Conservation (phyloP, 225 moss, liverwort and hornwort species). For the Asterella californica region DNA sequence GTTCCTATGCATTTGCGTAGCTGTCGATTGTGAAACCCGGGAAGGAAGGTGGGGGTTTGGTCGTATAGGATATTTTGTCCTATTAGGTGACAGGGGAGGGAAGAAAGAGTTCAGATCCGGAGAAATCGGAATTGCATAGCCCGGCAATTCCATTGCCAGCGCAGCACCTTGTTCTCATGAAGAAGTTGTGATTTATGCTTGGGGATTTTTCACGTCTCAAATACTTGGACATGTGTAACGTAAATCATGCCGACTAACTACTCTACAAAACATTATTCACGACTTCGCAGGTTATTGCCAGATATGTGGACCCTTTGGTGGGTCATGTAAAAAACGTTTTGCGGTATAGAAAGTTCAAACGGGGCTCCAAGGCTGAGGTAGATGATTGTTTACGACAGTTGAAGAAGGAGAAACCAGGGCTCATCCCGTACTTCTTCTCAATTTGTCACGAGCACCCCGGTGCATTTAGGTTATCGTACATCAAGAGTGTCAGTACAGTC, state of each 20-base stretch:
- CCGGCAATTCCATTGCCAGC: too few relatives aligned
- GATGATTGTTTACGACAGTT: conserved; percentile 74
- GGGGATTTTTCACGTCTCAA: background rate
- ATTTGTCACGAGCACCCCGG: conserved; percentile 91
- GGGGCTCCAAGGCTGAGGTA: conserved; percentile 76
- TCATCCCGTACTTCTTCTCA: conserved; percentile 90
- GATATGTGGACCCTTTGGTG: conserved; percentile 85
- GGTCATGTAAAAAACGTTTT: conserved; percentile 74
- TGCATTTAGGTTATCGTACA: conserved; percentile 90
- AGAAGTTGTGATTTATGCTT: background rate
- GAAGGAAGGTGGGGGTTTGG: too few relatives aligned
- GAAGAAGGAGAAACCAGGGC: conserved; percentile 71
- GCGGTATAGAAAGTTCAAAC: conserved; percentile 85
- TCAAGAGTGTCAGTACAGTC: conserved; percentile 64
- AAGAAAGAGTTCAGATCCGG: too few relatives aligned
- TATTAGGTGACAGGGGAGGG: too few relatives aligned
- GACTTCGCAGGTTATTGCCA: conserved; percentile 70
- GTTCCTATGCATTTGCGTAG: too few relatives aligned
- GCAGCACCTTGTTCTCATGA: too few relatives aligned
- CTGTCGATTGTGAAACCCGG: too few relatives aligned
- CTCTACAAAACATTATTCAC: background rate
- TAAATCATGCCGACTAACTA: background rate
- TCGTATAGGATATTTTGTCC: too few relatives aligned
- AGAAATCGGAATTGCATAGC: too few relatives aligned
- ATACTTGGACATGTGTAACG: background rate